A percentile compares a stretch with the other conserved stretches of the same genome.
Evolutionary conservation across 192 early-diverging fungal species (phyloP).

Genomic region (Linnemannia schmuckeri): DNA sequence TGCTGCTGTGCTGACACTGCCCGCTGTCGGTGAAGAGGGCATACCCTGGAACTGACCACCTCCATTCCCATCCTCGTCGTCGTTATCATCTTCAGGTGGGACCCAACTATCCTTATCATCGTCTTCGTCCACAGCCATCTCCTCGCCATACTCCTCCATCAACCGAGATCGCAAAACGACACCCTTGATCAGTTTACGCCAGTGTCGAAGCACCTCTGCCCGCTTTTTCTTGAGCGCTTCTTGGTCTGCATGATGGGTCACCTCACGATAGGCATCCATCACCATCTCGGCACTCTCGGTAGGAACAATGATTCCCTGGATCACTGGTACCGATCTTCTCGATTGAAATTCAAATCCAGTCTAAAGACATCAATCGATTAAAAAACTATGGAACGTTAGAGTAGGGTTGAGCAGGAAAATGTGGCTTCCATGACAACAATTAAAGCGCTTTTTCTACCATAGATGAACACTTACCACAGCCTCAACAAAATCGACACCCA

Average conservation of each 20-base stretch:
- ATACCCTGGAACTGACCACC: not conserved
- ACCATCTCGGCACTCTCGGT: conserved; percentile 70
- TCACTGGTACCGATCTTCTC: conserved; percentile 70
- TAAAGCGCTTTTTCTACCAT: not conserved
- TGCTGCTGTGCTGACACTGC: not conserved
- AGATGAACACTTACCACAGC: conserved; percentile 77
- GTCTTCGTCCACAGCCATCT: conserved; percentile 28
- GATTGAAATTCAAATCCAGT: conserved; percentile 79
- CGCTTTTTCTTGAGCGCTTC: conserved; percentile 57
- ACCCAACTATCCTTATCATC: conserved; percentile 7
- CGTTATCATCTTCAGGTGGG: conserved; percentile 8
- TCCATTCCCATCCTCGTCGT: not conserved
- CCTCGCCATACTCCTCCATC: conserved; percentile 66
- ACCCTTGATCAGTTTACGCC: conserved; percentile 69
- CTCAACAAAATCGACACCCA: conserved; percentile 85
- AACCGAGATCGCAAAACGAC: conserved; percentile 66
- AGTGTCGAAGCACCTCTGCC: conserved; percentile 60
- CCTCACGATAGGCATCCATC: conserved; percentile 62
- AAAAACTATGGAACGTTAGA: not conserved
- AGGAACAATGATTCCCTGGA: conserved; percentile 79
- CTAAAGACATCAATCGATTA: conserved; percentile 53
- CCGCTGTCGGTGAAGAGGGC: not conserved
- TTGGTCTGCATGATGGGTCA: conserved; percentile 44
- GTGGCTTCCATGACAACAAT: not conserved
- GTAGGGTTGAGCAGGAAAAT: not conserved